Evolutionary conservation across 768 basidiomycete species (phyloP), one percentile per base, ranked within the genome.

Genomic region (Megacollybia marginata): DNA sequence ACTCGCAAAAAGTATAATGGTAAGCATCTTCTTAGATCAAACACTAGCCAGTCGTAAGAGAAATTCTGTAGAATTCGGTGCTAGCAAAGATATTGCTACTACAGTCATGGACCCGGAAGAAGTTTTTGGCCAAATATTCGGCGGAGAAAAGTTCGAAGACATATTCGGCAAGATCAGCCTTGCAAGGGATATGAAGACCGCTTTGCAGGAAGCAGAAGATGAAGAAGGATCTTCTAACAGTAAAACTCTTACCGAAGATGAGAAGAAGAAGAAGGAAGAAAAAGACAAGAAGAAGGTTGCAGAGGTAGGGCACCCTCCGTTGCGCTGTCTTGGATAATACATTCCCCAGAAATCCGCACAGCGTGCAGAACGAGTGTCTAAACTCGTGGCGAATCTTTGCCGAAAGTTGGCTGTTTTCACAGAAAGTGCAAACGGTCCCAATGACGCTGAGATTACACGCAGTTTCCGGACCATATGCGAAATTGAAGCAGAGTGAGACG

Each of bases 171-270:
- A 85, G 42, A 92, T 94, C 57, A 88, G 88, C 53, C 69, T 95
- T 48, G 92, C 89, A 31, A 75, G 79, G 57, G 92, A 95, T 59
- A 93, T 95, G 92, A 95, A 95, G 71, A 76, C 85, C 2, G 92
- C 90, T 4, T 65, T 94, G 60, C 92, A 94, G 59, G 91, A 93
- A 61, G 90, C 82, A 0, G 87, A 86, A 34, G 88, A 88, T 46
- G 65, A 63, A 40, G 59, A 53, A 28, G 65, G 63, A 31, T 65
- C 60, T 2, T 66, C 62, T 33, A 66, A 69, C 52, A 59, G 63
- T 28, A 78, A 76, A 54, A 75, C 80, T 4, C 51, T 83, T 15
- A 72, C 69, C 33, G 79, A 81, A 9, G 88, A 92, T 55, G 88
- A 92, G 64, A 84, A 76, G 62, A 80, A 82, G 19, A 74, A 72